Evolutionary conservation across 352 stramenopile genomes (phyloP).

Genomic region (Phytophthora agathidicida): DNA sequence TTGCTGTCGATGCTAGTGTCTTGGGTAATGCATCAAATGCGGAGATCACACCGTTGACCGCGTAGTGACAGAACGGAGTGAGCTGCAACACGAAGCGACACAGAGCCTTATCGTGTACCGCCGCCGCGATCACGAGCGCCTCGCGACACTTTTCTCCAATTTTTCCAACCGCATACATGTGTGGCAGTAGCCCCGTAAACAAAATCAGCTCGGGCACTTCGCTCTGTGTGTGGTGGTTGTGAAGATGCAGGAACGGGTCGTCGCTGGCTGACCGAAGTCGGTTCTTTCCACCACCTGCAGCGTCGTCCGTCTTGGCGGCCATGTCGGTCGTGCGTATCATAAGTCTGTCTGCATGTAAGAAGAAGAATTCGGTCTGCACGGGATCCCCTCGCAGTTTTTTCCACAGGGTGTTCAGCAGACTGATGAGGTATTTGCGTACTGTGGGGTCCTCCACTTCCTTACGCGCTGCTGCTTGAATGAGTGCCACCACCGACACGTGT

Average conservation of each 20-base stretch:
- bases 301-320: not conserved
- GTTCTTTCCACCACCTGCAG: not conserved
- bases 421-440: constrained; percentile 87
- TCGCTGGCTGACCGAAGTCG: constrained; percentile 21
- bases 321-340: constrained; percentile 56
- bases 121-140: constrained; percentile 79
- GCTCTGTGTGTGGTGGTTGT: constrained; percentile 48
- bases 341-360: constrained; percentile 68
- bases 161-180: constrained; percentile 87
- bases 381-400: constrained; percentile 86
- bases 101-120: constrained; percentile 75
- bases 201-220: constrained; percentile 82
- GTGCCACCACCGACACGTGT: constrained; percentile 77
- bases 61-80: constrained; percentile 89
- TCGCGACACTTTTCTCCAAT: constrained; percentile 86
- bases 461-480: constrained; percentile 81
- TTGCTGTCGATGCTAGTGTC: constrained; percentile 45
- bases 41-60: constrained; percentile 83
- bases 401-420: constrained; percentile 82
- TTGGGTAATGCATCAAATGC: constrained; percentile 84
- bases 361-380: constrained; percentile 90
- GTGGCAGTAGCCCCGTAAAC: constrained; percentile 80
- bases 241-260: constrained; percentile 39
- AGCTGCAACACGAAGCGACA: constrained; percentile 86
- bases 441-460: constrained; percentile 84